phyloP scores from a whole-genome alignment of 2,329 filamentous ascomycete species.

The Eurotiales sp. region DNA sequence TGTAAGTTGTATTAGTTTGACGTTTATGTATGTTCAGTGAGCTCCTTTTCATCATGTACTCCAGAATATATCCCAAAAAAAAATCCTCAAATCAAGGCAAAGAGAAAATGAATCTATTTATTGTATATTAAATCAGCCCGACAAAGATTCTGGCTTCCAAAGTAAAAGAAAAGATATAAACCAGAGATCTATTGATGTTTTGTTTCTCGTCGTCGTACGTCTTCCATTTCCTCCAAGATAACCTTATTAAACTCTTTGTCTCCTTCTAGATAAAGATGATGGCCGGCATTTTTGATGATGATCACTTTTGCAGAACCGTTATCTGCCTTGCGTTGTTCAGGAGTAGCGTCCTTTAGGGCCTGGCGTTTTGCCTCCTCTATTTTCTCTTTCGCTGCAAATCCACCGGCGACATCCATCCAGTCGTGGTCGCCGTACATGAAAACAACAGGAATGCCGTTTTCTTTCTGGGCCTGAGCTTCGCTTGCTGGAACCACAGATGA shows the following conservation, averaged over 20 bases:
- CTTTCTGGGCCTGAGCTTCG: conserved; percentile 32
- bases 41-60: background rate
- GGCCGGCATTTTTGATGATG: conserved; percentile 67
- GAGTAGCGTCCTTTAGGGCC: conserved; percentile 57
- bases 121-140: background rate
- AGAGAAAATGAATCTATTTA: background rate
- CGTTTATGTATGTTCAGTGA: background rate
- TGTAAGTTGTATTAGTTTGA: background rate
- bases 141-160: background rate
- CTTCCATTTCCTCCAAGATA: conserved; percentile 63
- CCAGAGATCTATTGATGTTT: conserved; percentile 7
- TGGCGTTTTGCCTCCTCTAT: conserved; percentile 65
- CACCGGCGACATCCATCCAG: conserved; percentile 96
- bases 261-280: conserved; percentile 69
- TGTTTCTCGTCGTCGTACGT: conserved; percentile 43
- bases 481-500: conserved; percentile 23
- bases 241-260: conserved; percentile 67
- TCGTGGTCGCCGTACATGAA: conserved; percentile 97
- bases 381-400: conserved; percentile 73
- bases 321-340: conserved; percentile 66
- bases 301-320: conserved; percentile 79
- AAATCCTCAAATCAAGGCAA: no score
- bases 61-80: background rate
- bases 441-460: conserved; percentile 74
- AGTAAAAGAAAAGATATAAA: background rate